Base-by-base conservation (phyloP, 805 yeast species). In the Yarrowia sp. region DNA sequence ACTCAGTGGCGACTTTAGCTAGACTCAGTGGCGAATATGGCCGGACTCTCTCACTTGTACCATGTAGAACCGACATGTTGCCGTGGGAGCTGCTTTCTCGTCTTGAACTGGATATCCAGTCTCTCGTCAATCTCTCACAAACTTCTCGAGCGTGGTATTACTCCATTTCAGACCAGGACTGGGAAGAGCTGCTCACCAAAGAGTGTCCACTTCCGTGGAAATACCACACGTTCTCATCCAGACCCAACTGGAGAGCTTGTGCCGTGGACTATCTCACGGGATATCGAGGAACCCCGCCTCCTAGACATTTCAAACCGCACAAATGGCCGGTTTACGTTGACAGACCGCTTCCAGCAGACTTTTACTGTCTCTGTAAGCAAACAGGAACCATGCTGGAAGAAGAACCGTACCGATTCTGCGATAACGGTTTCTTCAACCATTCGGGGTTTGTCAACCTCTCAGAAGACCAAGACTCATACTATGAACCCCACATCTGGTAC, bases 81-180 rank as follows among this genome's bases (percentile, higher is more conserved):
- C 56, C 56, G 22, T 50, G 56, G 56, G 56, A 50, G 22, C 56
- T 50, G 26, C 19, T 50, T 35, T 50, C 41, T 12, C 41, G 56
- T 50, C 41, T 50, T 50, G 56, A 36, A n/a, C 42, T 50, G 9
- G 56, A 50, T 15, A 26, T 50, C 8, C 41, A 35, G 16, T 50
- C 56, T 16, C 22, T n/a, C 1, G 10, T 50, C 9, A n/a, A 11
- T 15, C 41, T 50, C 22, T 50, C 56, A 10, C 56, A 35, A 16
- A 36, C 41, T 5, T 35, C 26, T 16, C 40, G 56, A 10, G 56
- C 56, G 22, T 50, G 56, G 56, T 35, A 15, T 22, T 50, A 50
- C 9, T 41, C 56, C 15, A 5, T 50, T 11, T 50, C 56, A n/a
- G 56, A 50, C 41, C 22, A 35, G 14, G 56, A 50, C 41, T 50